These are phyloP conservation scores for Noccaea caerulescens DNA, from an alignment of 345 rosid genomes.

Conservation along the genomic window DNA sequence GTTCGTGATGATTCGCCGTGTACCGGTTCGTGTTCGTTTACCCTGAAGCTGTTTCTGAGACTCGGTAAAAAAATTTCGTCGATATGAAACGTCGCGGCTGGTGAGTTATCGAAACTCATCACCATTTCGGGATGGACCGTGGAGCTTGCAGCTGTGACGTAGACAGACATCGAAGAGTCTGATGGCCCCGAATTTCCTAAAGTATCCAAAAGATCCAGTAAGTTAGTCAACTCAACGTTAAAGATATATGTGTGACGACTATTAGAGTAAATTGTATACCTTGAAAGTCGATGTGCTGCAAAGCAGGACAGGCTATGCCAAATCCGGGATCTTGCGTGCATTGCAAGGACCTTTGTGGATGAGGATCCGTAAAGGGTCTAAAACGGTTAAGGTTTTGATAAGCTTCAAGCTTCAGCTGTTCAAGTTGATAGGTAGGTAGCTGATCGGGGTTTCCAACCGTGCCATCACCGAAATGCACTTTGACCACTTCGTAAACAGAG, in stretches of 20 bases:
- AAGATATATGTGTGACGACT: neutral
- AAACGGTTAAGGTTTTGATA: slow-evolving; percentile 45
- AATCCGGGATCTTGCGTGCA: slow-evolving; percentile 34
- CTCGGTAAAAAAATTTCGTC: slow-evolving; percentile 3
- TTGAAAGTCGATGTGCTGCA: slow-evolving; percentile 24
- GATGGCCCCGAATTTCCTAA: slow-evolving; percentile 14
- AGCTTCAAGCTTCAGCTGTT: slow-evolving; percentile 56
- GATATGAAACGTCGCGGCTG: slow-evolving; percentile 30
- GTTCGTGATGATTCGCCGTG: slow-evolving; percentile 14
- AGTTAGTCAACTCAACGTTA: neutral
- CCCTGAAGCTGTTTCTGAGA: slow-evolving; percentile 32
- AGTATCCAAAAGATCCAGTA: neutral
- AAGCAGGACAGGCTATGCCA: slow-evolving; percentile 23
- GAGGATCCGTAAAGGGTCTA: slow-evolving; percentile 15
- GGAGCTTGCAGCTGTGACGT: neutral
- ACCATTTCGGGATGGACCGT: slow-evolving; percentile 44
- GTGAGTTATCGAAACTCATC: slow-evolving; percentile 35
- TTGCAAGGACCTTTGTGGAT: slow-evolving; percentile 46
- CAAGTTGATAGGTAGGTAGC: slow-evolving; percentile 49
- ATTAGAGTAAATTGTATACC: neutral
- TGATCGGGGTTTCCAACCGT: slow-evolving; percentile 39
- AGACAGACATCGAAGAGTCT: slow-evolving; percentile 17
- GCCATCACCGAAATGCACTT: slow-evolving; percentile 49
- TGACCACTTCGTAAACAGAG: slow-evolving; percentile 53
- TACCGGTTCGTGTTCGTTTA: slow-evolving; percentile 9